phyloP scores from a whole-genome alignment of 2,329 filamentous ascomycete genomes.

The Beauveria australis region DNA sequence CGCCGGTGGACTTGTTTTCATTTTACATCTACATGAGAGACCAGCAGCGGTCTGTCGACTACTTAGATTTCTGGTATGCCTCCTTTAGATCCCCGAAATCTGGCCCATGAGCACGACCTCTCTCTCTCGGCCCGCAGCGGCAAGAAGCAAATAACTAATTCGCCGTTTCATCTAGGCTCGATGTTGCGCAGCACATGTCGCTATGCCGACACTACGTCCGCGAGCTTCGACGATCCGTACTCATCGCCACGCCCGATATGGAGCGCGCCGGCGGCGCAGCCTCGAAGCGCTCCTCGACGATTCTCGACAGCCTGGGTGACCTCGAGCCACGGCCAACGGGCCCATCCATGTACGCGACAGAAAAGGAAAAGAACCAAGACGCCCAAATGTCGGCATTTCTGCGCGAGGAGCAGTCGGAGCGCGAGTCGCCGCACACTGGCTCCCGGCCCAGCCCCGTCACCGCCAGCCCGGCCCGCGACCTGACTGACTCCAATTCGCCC shows the following conservation, averaged over 20 bases:
- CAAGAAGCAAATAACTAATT: too few relatives aligned
- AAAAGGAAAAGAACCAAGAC: slow-evolving; percentile 71
- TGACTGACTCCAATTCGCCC: slow-evolving; percentile 73
- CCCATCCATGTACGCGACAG: slow-evolving; percentile 54
- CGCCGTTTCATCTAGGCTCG: slow-evolving; percentile 58
- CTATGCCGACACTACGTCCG: slow-evolving; percentile 95
- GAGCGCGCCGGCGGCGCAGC: slow-evolving; percentile 56
- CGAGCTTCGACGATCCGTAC: slow-evolving; percentile 84
- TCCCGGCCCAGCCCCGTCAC: slow-evolving; percentile 42
- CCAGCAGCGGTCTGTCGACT: slow-evolving; percentile 94
- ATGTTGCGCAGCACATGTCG: slow-evolving; percentile 98
- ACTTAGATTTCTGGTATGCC: slow-evolving; percentile 88
- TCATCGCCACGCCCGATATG: slow-evolving; percentile 85
- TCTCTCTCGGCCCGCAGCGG: background rate
- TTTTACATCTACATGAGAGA: slow-evolving; percentile 99
- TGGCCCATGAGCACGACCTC: too few relatives aligned
- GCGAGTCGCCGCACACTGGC: slow-evolving; percentile 45
- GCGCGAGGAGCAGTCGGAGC: slow-evolving; percentile 53
- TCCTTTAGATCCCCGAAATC: background rate
- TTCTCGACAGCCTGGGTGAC: slow-evolving; percentile 67
- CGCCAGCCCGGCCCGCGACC: slow-evolving; percentile 51
- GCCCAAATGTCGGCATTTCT: slow-evolving; percentile 88
- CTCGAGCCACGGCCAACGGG: slow-evolving; percentile 50
- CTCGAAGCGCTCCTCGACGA: slow-evolving; percentile 77
- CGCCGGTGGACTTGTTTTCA: slow-evolving; percentile 92